These are phyloP conservation scores for Fusarium luffae DNA, from an alignment of 2,329 filamentous ascomycete genomes.

Conservation along the genomic window DNA sequence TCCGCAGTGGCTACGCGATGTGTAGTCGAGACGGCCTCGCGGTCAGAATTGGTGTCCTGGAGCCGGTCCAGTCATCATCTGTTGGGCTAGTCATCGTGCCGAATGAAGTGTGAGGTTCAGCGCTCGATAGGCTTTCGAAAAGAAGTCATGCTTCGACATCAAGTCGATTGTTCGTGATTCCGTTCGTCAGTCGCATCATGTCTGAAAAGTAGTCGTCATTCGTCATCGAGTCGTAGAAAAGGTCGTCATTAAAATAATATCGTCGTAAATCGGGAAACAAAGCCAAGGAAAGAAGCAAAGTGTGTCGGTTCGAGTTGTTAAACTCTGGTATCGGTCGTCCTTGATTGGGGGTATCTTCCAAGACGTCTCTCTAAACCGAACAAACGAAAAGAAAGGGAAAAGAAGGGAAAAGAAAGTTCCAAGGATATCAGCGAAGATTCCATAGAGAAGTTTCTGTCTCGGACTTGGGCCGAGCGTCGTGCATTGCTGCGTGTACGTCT, in stretches of 20 bases:
- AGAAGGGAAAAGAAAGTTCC: conserved; percentile 40
- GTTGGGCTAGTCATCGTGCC: conserved; percentile 41
- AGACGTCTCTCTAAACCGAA: conserved; percentile 47
- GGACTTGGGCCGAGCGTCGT: conserved; percentile 61
- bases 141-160: conserved; percentile 49
- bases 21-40: conserved; percentile 47
- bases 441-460: conserved; percentile 59
- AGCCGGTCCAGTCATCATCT: conserved; percentile 46
- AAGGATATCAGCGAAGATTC: conserved; percentile 53
- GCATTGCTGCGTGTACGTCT: conserved; percentile 75
- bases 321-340: conserved; percentile 27
- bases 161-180: conserved; percentile 48
- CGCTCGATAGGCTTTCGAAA: conserved; percentile 45
- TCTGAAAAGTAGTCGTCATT: conserved; percentile 50
- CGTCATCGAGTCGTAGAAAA: conserved; percentile 54
- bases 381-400: conserved; percentile 32
- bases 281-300: conserved; percentile 53
- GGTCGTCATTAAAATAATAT: conserved; percentile 56
- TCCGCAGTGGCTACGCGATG: conserved; percentile 51
- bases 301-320: conserved; percentile 42
- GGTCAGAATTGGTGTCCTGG: conserved; percentile 34
- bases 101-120: conserved; percentile 47
- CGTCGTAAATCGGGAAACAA: conserved; percentile 57
- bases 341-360: conserved; percentile 40
- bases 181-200: conserved; percentile 50